Base-by-base conservation (phyloP, 2,329 filamentous ascomycete species). In the Trichoderma sp. region DNA sequence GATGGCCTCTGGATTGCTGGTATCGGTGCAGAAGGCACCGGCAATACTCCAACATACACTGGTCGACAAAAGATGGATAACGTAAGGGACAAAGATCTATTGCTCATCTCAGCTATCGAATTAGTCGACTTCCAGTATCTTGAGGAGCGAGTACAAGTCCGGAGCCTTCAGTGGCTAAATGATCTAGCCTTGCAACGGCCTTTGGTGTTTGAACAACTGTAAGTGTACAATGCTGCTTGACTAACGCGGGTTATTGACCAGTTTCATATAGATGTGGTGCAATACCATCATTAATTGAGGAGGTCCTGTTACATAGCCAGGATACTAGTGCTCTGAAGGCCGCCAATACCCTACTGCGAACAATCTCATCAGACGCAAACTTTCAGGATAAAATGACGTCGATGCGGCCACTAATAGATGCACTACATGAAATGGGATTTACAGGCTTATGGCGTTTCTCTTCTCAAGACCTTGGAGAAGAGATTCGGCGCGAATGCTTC, bases 61-160 rank as follows among this genome's bases (percentile, higher is more conserved):
- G 79, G 82, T 12, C 75, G 80, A 4, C 80, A 80, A 5, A 79
- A 82, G 41, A 81, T 89, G 24, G 82, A 85, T 6, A 83, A 84
- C 21, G 86, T 92, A 79, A 88, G 87, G 71, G 91, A 93, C 77
- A 89, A 90, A 77, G 90, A 93, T 76, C 81, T 93, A 14, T 82
- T 93, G 18, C 85, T 93, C 6, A 91, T 90, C 76, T 89, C 90
- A 3, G 90, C 90, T 1, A 91, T 93, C 74, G 88, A 90, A 79
- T 85, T 93, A 59, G 88, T 93, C 11, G 92, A 93, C 80, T 93
- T 93, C 79, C 88, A 89, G 74, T 89, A 89, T 75, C 84, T 93
- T 8, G 91, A 93, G 75, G 91, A 93, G 74, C 85, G 85, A 2
- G 86, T 91, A 21, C 91, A 93, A 80, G 88, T 88, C 60, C 86